Evolutionary conservation across 2,329 filamentous ascomycete species (phyloP), one percentile per base, ranked within the genome.

Genomic region (Zalaria sp.): DNA sequence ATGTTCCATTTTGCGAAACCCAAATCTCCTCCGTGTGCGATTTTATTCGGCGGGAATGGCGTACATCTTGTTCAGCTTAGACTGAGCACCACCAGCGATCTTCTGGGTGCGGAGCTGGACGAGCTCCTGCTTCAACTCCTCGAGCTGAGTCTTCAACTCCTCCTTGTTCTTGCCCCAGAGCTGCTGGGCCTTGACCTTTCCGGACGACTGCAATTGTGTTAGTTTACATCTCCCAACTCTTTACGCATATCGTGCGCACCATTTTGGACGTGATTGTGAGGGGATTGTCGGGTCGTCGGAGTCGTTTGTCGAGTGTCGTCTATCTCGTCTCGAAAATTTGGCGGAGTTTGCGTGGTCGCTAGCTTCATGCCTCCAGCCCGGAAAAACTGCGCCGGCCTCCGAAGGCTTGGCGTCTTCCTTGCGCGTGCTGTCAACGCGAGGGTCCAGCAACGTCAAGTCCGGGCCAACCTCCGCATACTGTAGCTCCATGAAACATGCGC

Each of bases 121-220:
- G 57, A 98, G 81, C 77, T 98, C 93, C 53, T 81, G 79, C 84
- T 95, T 94, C 66, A 94, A 76, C 71, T 94, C 87, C 60, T 79
- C 80, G 64, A 95, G 81, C 71, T 93, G 87, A 79, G 91, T 93
- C 66, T 79, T 78, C 70, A 98, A 78, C 62, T 98, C 93, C 65
- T 94, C 86, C 82, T 96, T 96, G 82, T 78, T 88, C 86, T 98
- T 98, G 75, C 79, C 80, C 91, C 91, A 96, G 71, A 98, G 86
- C 73, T 84, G 78, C 73, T 78, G 79, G 69, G 89, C 81, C 83
- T 95, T 96, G 72, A 98, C 86, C 79, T 79, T 79, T 58, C 68
- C 69, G 61, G 72, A 65, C 67, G 76, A 79, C 73, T 77, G 57
- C 40, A 53, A 47, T 39, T 35, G 37, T 18, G 40, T 57, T 43